Conservation (phyloP, 2,329 filamentous ascomycete species). For the Elsinoe arachidis region DNA sequence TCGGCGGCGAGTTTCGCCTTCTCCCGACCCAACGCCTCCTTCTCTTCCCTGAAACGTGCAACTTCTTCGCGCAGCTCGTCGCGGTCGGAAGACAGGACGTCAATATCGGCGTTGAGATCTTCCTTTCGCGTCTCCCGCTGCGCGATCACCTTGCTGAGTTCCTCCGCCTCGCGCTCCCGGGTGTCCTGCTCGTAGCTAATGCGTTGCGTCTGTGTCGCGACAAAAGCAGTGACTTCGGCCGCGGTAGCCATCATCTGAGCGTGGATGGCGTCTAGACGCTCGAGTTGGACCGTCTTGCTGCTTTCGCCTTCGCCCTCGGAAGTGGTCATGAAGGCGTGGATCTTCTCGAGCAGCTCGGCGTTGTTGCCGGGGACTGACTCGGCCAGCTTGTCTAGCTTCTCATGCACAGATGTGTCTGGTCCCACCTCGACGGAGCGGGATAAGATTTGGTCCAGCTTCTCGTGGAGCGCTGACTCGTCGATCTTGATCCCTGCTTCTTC, state of each 20-base stretch:
- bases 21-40: conserved; percentile 66
- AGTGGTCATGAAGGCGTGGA: neutral
- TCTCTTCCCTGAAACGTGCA: conserved; percentile 54
- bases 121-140: conserved; percentile 61
- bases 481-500: conserved; percentile 41
- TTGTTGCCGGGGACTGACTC: conserved; percentile 26
- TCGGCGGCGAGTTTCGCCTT: conserved; percentile 76
- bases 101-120: conserved; percentile 42
- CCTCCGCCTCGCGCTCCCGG: conserved; percentile 69
- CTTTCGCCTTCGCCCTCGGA: conserved; percentile 51
- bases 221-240: conserved; percentile 72
- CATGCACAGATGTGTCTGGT: conserved; percentile 22
- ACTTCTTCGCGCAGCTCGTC: conserved; percentile 45
- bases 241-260: conserved; percentile 78
- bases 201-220: conserved; percentile 65
- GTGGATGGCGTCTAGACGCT: conserved; percentile 81
- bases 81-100: conserved; percentile 38
- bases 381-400: conserved; percentile 46
- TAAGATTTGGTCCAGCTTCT: conserved; percentile 46
- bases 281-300: conserved; percentile 60
- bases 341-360: conserved; percentile 6
- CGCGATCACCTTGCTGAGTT: conserved; percentile 72
- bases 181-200: conserved; percentile 70
- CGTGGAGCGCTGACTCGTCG: conserved; percentile 53
- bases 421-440: conserved; percentile 23